phyloP scores from a whole-genome alignment of 192 early-diverging fungal species.

The Coemansia javaensis region DNA sequence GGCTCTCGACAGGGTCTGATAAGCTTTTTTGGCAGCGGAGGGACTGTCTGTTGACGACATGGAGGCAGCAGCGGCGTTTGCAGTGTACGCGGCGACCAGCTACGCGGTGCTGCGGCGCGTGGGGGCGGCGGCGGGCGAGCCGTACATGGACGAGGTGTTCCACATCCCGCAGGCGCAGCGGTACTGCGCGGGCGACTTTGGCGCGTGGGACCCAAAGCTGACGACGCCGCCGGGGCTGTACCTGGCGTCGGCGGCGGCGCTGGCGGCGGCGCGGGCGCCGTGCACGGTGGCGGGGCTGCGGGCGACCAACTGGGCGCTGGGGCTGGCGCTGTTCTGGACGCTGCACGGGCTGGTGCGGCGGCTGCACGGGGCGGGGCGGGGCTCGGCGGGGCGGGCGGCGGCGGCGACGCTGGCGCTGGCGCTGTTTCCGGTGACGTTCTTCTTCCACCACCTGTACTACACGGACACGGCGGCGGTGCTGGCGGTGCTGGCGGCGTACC shows the following conservation, averaged over 20 bases:
- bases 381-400: neutral
- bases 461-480: slow-evolving; percentile 85
- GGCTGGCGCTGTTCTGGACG: slow-evolving; percentile 52
- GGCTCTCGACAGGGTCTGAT: too few species aligned
- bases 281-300: slow-evolving; percentile 54
- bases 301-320: slow-evolving; percentile 64
- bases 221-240: slow-evolving; percentile 98
- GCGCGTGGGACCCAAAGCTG: slow-evolving; percentile 83
- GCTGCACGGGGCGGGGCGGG: slow-evolving; percentile 4
- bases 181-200: slow-evolving; percentile 71
- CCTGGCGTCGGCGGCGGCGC: slow-evolving; percentile 26
- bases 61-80: slow-evolving; percentile 10
- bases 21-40: too few species aligned
- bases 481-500: slow-evolving; percentile 68
- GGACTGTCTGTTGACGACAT: too few species aligned
- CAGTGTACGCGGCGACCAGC: slow-evolving; percentile 20
- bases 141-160: slow-evolving; percentile 86
- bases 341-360: slow-evolving; percentile 29
- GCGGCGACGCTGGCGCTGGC: slow-evolving; percentile 51
- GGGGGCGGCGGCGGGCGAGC: slow-evolving; percentile 9
- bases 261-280: neutral
- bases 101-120: slow-evolving; percentile 23
- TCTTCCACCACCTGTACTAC: slow-evolving; percentile 86
- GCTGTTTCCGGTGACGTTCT: slow-evolving; percentile 75
- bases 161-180: slow-evolving; percentile 86